Percentiles rank a stretch among this genome's conserved stretches.
Conservation (phyloP, 1,284 basidiomycete species). For the Athelia sp. region DNA sequence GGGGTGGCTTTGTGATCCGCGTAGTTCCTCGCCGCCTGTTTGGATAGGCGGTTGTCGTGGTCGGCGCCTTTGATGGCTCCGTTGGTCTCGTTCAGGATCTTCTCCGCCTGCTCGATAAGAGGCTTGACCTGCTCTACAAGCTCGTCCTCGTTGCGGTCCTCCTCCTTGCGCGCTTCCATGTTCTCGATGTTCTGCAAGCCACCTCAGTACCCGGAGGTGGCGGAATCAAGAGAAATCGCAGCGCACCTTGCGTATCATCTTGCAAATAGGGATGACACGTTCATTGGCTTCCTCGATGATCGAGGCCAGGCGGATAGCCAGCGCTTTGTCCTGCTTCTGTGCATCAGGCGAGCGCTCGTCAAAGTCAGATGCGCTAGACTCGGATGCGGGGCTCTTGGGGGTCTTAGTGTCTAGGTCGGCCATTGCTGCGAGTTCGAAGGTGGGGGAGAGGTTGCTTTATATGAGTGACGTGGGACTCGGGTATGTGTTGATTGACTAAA, state of each 20-base stretch:
- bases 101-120: slow-evolving; percentile 30
- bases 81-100: slow-evolving; percentile 30
- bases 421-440: no score
- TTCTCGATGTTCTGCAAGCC: slow-evolving; percentile 26
- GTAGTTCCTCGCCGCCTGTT: slow-evolving; percentile 28
- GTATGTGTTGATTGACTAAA: no score
- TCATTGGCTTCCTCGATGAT: slow-evolving; percentile 28
- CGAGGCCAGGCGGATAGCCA: slow-evolving; percentile 25
- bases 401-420: no score
- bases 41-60: slow-evolving; percentile 27
- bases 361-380: no score
- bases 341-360: not conserved
- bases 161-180: slow-evolving; percentile 27
- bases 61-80: slow-evolving; percentile 31
- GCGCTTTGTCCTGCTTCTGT: slow-evolving; percentile 18
- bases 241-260: slow-evolving; percentile 29
- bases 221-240: not conserved
- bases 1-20: slow-evolving; percentile 31
- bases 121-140: slow-evolving; percentile 30
- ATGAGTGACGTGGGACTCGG: no score
- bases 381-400: no score
- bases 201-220: not conserved
- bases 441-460: no score
- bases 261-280: slow-evolving; percentile 22
- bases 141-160: slow-evolving; percentile 29